A percentile compares a stretch with the other conserved stretches of the same genome.
Conservation (phyloP, 352 stramenopile species). For the Thalassiosira hispida region DNA sequence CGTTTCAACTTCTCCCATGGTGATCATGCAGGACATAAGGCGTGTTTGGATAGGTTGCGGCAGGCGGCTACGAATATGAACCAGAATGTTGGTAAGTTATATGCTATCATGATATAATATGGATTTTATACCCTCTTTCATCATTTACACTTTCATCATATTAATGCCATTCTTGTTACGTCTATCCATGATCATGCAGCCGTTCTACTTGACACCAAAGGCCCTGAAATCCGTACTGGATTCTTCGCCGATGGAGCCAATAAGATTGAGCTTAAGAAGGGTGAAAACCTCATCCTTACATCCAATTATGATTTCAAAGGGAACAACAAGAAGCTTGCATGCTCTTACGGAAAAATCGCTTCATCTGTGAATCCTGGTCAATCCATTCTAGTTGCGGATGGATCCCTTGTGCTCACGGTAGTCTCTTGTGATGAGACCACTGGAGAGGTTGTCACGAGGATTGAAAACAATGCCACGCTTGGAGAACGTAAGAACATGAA, state of each 20-base stretch:
- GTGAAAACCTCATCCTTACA: constrained; percentile 80
- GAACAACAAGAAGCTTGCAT: constrained; percentile 87
- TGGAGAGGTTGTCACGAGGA: constrained; percentile 84
- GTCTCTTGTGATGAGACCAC: constrained; percentile 83
- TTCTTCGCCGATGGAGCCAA: constrained; percentile 82
- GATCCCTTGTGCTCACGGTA: constrained; percentile 92
- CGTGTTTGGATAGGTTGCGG: constrained; percentile 85
- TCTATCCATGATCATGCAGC: constrained; percentile 59
- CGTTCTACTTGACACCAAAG: constrained; percentile 98
- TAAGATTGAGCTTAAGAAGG: constrained; percentile 81
- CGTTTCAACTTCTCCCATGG: constrained; percentile 99
- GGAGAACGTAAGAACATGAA: constrained; percentile 95
- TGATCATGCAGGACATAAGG: constrained; percentile 89
- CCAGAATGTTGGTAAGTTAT: constrained; percentile 88
- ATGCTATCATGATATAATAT: neutral
- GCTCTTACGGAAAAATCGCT: constrained; percentile 92
- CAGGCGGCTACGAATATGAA: constrained; percentile 74
- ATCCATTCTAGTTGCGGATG: constrained; percentile 94
- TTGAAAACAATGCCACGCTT: constrained; percentile 87
- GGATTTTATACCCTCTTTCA: neutral
- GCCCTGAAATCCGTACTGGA: constrained; percentile 87
- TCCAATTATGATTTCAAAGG: constrained; percentile 84
- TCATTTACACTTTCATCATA: neutral
- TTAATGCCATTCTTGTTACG: neutral
- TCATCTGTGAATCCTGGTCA: constrained; percentile 91